Evolutionary conservation across 2,329 filamentous ascomycete genomes (phyloP), one percentile per base, ranked within the genome.

Genomic region (Pezicula radicicola): DNA sequence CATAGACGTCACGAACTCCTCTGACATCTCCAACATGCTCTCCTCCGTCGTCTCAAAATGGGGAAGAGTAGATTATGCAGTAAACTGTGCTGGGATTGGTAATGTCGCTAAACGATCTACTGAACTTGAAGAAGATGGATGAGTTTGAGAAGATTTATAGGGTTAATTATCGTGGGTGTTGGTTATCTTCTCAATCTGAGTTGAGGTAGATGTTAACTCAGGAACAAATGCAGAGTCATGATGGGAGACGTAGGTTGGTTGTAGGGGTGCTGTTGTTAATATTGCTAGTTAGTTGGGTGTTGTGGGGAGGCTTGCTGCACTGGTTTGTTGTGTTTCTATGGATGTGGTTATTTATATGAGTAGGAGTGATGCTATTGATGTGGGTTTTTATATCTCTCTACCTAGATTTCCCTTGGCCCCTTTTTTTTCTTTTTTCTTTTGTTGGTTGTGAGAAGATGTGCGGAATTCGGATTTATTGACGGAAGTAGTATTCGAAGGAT

Each of bases 331-430:
- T 50, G 73, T 72, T 1, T 71, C 70, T 4, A 77, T 76, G 49
- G 71, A 73, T 3, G 75, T 73, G 1, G 68, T 77, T 0, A 70
- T 75, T 10, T 68, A 68, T 36, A 63, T 77, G 64, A 77, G 75
- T 4, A 72, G 68, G 52, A 70, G 68, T 46, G 74, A 76, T 64
- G 75, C 75, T 16, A 72, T 76, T 39, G 72, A 76, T 57, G 72
- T 74, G 49, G 54, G 68, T 61, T 25, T 10, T n/a, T 10, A 37
- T 16, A 4, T 9, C 8, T 28, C 15, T 28, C 9, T 28, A 12
- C 3, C 28, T n/a, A n/a, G n/a, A n/a, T n/a, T n/a, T n/a, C n/a
- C n/a, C n/a, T n/a, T n/a, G n/a, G n/a, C n/a, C n/a, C n/a, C n/a
- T n/a, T n/a, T n/a, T n/a, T n/a, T n/a, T n/a, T n/a, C n/a, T n/a